Conservation (phyloP, 2,329 filamentous ascomycete genomes). For the Colletotrichum falcatum region DNA sequence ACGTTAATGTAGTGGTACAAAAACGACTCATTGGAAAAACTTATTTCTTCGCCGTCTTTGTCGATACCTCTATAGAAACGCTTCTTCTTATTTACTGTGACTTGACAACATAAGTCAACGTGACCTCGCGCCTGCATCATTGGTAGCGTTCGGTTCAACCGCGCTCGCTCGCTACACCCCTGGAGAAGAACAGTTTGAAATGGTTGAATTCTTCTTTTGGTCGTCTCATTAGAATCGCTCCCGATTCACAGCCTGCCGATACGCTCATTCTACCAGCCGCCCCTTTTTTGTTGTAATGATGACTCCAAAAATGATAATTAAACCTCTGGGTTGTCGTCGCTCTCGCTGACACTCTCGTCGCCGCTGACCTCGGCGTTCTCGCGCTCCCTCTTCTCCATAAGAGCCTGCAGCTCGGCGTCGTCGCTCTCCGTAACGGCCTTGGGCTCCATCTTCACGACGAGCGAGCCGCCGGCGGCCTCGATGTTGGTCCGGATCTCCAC, state of each 20-base stretch:
- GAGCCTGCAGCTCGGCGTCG: conserved; percentile 93
- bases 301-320: conserved; percentile 51
- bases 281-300: conserved; percentile 37
- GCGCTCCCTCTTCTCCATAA: conserved; percentile 99
- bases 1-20: neutral
- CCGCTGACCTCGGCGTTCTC: conserved; percentile 98
- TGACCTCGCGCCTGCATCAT: neutral
- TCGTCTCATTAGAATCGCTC: conserved; percentile 39
- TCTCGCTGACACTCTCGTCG: conserved; percentile 95
- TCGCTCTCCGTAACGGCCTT: conserved; percentile 99
- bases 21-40: neutral
- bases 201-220: conserved; percentile 34
- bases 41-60: neutral
- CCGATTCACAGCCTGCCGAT: conserved; percentile 39
- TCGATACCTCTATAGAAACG: neutral
- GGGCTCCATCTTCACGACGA: conserved; percentile 96
- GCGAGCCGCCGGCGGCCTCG: conserved; percentile 79
- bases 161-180: neutral
- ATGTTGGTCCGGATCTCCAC: conserved; percentile 87
- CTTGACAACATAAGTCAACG: neutral
- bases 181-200: conserved; percentile 11
- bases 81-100: neutral
- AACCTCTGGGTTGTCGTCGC: conserved; percentile 77
- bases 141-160: neutral
- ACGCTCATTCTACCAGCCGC: conserved; percentile 41